Percentiles rank a stretch among this genome's conserved stretches.
Evolutionary conservation across 768 basidiomycete genomes (phyloP).

Genomic region (Mycena rosella): DNA sequence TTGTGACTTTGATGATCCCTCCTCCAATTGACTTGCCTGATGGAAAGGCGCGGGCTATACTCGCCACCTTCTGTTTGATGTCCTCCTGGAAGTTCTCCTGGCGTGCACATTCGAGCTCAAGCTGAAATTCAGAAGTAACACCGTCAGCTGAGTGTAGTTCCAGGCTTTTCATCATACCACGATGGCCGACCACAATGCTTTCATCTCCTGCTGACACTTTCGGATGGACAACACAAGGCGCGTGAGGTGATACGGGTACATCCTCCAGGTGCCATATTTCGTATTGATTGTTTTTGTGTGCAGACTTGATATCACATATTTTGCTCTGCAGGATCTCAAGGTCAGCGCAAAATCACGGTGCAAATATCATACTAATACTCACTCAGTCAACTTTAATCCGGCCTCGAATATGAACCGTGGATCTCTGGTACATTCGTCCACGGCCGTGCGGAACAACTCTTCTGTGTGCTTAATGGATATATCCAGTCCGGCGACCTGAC

Average conservation of each 20-base stretch:
- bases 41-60: neutral
- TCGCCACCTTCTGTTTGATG: neutral
- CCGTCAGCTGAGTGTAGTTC: neutral
- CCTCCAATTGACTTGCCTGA: neutral
- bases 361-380: neutral
- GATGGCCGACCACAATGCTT: slow-evolving; percentile 5
- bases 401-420: slow-evolving; percentile 18
- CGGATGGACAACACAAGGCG: neutral
- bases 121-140: neutral
- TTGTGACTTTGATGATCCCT: neutral
- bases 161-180: neutral
- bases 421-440: slow-evolving; percentile 11
- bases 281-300: neutral
- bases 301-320: slow-evolving; percentile 11
- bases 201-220: slow-evolving; percentile 10
- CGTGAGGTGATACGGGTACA: neutral
- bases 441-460: neutral
- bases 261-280: neutral
- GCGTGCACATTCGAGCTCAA: slow-evolving; percentile 20
- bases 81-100: slow-evolving; percentile 12
- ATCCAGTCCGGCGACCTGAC: neutral
- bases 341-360: neutral
- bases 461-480: neutral
- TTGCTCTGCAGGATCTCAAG: neutral
- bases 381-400: slow-evolving; percentile 6